These are phyloP conservation scores for Dendryphion nanum DNA, from an alignment of 2,329 filamentous ascomycete species.

Conservation along the genomic window DNA sequence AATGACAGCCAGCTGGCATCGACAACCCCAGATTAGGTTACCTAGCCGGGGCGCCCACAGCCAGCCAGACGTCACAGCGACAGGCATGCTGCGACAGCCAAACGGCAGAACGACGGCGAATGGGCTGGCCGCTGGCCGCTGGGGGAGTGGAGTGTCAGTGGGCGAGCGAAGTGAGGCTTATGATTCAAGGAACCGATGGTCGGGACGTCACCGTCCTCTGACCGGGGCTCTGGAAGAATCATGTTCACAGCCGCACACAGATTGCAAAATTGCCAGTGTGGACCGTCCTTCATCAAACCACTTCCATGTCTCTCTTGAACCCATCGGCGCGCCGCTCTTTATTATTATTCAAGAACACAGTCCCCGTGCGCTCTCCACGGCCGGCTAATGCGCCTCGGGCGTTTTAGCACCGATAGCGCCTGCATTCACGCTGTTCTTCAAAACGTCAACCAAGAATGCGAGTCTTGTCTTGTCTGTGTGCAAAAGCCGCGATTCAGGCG, in stretches of 20 bases:
- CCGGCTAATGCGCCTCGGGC: conserved; percentile 36
- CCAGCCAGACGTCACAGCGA: conserved; percentile 24
- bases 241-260: conserved; percentile 27
- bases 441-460: conserved; percentile 17
- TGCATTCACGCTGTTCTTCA: conserved; percentile 29
- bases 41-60: conserved; percentile 16
- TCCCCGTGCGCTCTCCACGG: conserved; percentile 36
- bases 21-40: conserved; percentile 18
- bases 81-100: conserved; percentile 22
- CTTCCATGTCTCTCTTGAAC: conserved; percentile 11
- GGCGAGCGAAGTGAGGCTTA: neutral
- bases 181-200: conserved; percentile 17
- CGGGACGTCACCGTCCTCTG: conserved; percentile 25
- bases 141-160: too few relatives aligned
- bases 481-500: conserved; percentile 24
- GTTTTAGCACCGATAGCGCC: conserved; percentile 27
- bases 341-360: conserved; percentile 26
- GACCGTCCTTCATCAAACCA: conserved; percentile 20
- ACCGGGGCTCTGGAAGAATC: conserved; percentile 28
- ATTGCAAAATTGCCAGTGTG: conserved; percentile 13
- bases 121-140: too few relatives aligned
- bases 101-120: conserved; percentile 13
- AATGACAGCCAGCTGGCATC: conserved; percentile 23
- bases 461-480: conserved; percentile 1
- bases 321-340: conserved; percentile 17